Base-by-base conservation (phyloP, 441 rosid species). In the Hypseocharis bilobata region DNA sequence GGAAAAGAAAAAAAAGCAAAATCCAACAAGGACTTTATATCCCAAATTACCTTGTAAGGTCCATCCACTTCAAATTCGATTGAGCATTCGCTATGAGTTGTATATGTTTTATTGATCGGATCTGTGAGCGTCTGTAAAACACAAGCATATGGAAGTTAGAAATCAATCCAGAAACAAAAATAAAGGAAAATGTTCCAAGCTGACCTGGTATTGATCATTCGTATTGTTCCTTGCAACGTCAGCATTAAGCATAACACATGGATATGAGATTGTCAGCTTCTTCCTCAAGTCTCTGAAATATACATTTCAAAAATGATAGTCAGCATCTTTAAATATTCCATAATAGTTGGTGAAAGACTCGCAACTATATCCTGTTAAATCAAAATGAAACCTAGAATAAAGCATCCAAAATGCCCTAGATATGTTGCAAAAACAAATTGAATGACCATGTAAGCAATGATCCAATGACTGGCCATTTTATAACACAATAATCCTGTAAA, bases 31-130 rank as follows among this genome's bases (percentile, higher is more conserved):
- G 11, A 63, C 25, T 36, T 47, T 49, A 16, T 42, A 30, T 69
- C 62, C 28, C n/a, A 44, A 3, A 63, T 75, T 86, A 90, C 98
- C 99, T 93, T 93, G 86, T 93, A 93, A 38, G 97, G 97, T 70
- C 99, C 99, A 83, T 93, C 99, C 73, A 93, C 99, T 85, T 93
- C 99, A 80, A 93, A 93, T 78, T 93, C 97, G 75, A 93, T 93
- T 62, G 99, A 93, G 83, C 99, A 93, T 82, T 93, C 99, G 64
- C 96, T 93, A 64, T 82, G 93, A 44, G 87, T 85, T 73, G 80
- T 70, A 72, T 93, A 93, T 57, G 82, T 83, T 80, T 91, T 93
- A 72, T 76, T 78, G 75, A 87, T 64, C 57, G 92, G 91, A 83
- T 93, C 96, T 30, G 69, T 75, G 25, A 93, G 97, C 27, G 94